Conservation (phyloP, 192 early-diverging fungal species). For the Funneliformis geosporum region DNA sequence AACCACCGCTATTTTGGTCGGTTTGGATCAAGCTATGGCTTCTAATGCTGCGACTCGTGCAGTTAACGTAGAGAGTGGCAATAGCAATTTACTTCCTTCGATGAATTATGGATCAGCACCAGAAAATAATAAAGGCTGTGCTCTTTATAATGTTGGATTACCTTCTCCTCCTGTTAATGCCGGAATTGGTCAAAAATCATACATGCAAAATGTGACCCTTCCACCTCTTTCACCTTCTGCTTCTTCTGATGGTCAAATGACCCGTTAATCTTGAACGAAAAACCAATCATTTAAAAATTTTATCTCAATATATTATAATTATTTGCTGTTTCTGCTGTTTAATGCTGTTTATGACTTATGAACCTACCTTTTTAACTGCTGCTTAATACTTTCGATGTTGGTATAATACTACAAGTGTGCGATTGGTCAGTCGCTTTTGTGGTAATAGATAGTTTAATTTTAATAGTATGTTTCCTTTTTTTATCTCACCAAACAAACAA, state of each 20-base stretch:
- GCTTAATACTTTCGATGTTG: too few relatives aligned
- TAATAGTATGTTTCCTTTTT: too few relatives aligned
- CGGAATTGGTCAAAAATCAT: background rate
- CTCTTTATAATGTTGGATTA: background rate
- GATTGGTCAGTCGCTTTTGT: too few relatives aligned
- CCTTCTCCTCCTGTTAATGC: constrained; percentile 1
- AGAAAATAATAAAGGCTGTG: background rate
- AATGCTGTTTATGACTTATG: too few relatives aligned
- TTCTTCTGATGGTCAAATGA: background rate
- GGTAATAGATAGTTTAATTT: too few relatives aligned
- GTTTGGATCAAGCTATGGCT: constrained; percentile 54
- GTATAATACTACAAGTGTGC: too few relatives aligned
- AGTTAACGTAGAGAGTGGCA: background rate
- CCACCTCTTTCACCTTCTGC: constrained; percentile 9
- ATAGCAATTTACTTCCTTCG: background rate
- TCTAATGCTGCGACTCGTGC: constrained; percentile 27
- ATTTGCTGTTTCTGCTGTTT: background rate
- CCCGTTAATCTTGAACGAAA: background rate
- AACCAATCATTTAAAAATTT: too few relatives aligned
- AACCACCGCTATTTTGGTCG: constrained; percentile 56
- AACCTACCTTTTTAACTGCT: too few relatives aligned
- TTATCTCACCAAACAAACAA: too few relatives aligned
- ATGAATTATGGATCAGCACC: background rate
- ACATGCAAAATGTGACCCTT: constrained; percentile 10
- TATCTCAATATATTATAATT: too few relatives aligned